phyloP scores from a whole-genome alignment of 305 asterid genomes.

The Fraxinus latifolia region DNA sequence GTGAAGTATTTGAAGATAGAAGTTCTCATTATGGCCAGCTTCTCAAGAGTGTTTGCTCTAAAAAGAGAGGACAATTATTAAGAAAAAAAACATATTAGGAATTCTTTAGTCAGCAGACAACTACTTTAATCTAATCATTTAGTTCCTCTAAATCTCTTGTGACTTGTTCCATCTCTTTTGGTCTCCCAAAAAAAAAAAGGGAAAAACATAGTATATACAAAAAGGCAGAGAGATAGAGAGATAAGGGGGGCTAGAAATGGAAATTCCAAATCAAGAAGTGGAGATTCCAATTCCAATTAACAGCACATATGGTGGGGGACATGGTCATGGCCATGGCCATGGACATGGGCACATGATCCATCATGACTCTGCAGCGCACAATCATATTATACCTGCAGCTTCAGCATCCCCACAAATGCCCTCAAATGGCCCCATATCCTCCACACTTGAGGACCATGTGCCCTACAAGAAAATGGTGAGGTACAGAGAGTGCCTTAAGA shows the following conservation, averaged over 20 bases:
- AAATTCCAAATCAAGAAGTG: conserved; percentile 52
- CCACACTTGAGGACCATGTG: conserved; percentile 16
- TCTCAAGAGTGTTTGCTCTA: conserved; percentile 28
- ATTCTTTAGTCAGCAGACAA: neutral
- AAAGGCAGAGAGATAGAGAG: neutral
- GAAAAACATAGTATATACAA: conserved; percentile 23
- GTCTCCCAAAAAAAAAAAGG: conserved; percentile 44
- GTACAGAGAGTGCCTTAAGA: conserved; percentile 66
- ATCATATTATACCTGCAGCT: conserved; percentile 30
- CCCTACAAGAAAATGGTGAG: conserved; percentile 46
- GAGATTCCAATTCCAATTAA: conserved; percentile 47
- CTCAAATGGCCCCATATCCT: conserved; percentile 33
- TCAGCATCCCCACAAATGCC: conserved; percentile 28
- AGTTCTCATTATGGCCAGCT: conserved; percentile 19
- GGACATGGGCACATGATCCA: conserved; percentile 54
- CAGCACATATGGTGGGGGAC: conserved; percentile 40
- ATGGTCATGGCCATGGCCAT: conserved; percentile 45
- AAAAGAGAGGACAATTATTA: conserved; percentile 36
- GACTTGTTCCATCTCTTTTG: conserved; percentile 41
- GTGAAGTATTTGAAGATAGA: conserved; percentile 7
- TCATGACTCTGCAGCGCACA: conserved; percentile 38
- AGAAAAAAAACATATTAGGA: neutral
- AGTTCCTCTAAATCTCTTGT: conserved; percentile 23
- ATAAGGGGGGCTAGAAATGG: conserved; percentile 41
- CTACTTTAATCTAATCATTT: conserved; percentile 21